These are phyloP conservation scores for Avena atlantica DNA, from an alignment of 176 grass and related monocot genomes.

Conservation along the genomic window DNA sequence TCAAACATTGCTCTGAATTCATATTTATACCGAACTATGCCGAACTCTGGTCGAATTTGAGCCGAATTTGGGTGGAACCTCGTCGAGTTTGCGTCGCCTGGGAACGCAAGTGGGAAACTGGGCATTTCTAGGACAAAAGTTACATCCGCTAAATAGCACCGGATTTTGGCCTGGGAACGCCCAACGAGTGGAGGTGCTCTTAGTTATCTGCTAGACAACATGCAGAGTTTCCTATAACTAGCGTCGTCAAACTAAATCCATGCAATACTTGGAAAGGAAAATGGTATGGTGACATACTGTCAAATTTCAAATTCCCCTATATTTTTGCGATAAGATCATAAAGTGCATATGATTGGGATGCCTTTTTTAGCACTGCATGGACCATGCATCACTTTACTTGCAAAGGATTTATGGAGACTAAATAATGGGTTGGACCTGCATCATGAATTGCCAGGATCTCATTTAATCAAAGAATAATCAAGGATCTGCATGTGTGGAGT, in stretches of 20 bases:
- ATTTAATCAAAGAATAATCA: neutral
- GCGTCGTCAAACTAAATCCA: neutral
- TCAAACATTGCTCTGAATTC: too few relatives aligned
- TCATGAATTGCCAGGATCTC: neutral
- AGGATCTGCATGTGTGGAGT: neutral
- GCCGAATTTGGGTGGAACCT: too few relatives aligned
- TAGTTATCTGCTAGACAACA: neutral
- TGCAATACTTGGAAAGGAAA: neutral
- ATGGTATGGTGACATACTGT: neutral
- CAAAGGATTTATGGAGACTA: neutral
- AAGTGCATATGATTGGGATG: neutral
- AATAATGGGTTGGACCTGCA: neutral
- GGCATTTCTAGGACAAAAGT: too few relatives aligned
- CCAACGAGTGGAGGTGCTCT: too few relatives aligned
- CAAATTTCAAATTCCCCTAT: neutral
- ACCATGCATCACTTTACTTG: neutral
- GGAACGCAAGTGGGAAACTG: too few relatives aligned
- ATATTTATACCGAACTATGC: too few relatives aligned
- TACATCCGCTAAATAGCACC: too few relatives aligned
- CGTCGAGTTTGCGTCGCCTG: too few relatives aligned
- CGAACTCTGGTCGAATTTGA: too few relatives aligned
- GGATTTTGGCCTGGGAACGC: too few relatives aligned
- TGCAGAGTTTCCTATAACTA: neutral
- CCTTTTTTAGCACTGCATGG: neutral
- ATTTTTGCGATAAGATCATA: neutral